Base-by-base conservation (phyloP, 2,329 filamentous ascomycete species). In the Aspergillus sp. region DNA sequence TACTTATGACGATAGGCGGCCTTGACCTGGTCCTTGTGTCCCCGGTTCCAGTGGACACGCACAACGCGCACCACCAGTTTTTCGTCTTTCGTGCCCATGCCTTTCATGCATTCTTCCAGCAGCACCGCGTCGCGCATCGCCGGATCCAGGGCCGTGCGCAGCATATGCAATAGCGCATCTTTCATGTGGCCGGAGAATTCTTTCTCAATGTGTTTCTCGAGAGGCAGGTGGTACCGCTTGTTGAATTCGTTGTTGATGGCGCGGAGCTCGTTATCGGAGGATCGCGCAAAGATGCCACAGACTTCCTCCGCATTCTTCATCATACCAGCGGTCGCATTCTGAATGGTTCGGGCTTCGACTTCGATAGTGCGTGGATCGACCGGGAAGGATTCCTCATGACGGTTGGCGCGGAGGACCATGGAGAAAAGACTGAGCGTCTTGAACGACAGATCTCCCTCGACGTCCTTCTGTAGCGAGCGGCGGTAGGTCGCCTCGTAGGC, bases 121-220 rank as follows among this genome's bases (percentile, higher is more conserved):
- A 90, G 77, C 19, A 81, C 76, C 0, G 92, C 94, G 63, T 96
- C 92, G 59, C 91, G 87, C 79, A 89, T 88, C 53, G 89, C 90
- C 59, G 88, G 89, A 72, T 97, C 91, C 5, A 83, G 76, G 2
- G 89, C 93, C 11, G 87, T 80, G 10, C 82, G 81, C n/a, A 97
- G 76, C 70, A 96, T 91, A 68, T 85, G 86, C 21, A 94, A 74
- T 1, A 97, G 81, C 0, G 91, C 91, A 14, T 89, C 83, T 69
- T 92, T 80, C 91, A 97, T 97, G 68, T 97, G 93, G 0, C 93
- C 93, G 0, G 87, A 89, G 73, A 97, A 97, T 64, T 94, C 86
- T 75, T 83, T 88, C 57, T 85, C 84, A 62, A 97, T 85, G 46
- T 91, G 86, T 31, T 84, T 81, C 58, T 90, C 86, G 2, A 97